phyloP scores from a whole-genome alignment of 2,329 filamentous ascomycete species.

The Ophidiomyces ophidiicola region DNA sequence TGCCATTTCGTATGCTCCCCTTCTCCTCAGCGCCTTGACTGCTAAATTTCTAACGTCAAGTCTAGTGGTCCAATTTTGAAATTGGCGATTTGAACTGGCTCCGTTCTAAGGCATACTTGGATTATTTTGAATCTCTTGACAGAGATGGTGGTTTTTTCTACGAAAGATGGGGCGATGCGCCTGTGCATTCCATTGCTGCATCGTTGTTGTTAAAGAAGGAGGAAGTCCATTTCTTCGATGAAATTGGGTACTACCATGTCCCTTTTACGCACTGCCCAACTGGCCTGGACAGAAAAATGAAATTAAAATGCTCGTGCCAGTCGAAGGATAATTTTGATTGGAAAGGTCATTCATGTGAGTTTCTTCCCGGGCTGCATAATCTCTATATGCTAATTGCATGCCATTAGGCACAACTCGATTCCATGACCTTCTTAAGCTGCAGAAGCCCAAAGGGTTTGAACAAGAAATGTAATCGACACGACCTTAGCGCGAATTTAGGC shows the following conservation, averaged over 20 bases:
- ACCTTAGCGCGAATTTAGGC: slow-evolving; percentile 17
- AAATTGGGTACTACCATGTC: slow-evolving; percentile 96
- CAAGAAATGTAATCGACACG: slow-evolving; percentile 31
- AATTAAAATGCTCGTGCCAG: slow-evolving; percentile 88
- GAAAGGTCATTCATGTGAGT: slow-evolving; percentile 94
- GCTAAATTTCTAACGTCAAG: slow-evolving; percentile 13
- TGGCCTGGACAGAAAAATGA: slow-evolving; percentile 66
- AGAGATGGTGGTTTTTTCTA: slow-evolving; percentile 95
- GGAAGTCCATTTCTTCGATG: slow-evolving; percentile 96
- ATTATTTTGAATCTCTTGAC: slow-evolving; percentile 84
- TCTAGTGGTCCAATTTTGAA: slow-evolving; percentile 96
- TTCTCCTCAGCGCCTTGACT: not conserved
- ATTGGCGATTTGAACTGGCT: slow-evolving; percentile 91
- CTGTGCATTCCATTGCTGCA: slow-evolving; percentile 94
- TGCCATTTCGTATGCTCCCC: slow-evolving; percentile 68
- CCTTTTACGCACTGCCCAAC: slow-evolving; percentile 97
- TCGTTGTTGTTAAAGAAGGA: slow-evolving; percentile 78
- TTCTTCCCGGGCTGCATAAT: not conserved
- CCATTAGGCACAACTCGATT: slow-evolving; percentile 64
- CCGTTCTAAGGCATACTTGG: slow-evolving; percentile 72
- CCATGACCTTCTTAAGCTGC: slow-evolving; percentile 68
- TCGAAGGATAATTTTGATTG: slow-evolving; percentile 97
- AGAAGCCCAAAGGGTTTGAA: slow-evolving; percentile 78
- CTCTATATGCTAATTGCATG: not conserved
- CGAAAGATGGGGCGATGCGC: slow-evolving; percentile 95